Evolutionary conservation across 768 basidiomycete genomes (phyloP).

Genomic region (Mycena floridula): DNA sequence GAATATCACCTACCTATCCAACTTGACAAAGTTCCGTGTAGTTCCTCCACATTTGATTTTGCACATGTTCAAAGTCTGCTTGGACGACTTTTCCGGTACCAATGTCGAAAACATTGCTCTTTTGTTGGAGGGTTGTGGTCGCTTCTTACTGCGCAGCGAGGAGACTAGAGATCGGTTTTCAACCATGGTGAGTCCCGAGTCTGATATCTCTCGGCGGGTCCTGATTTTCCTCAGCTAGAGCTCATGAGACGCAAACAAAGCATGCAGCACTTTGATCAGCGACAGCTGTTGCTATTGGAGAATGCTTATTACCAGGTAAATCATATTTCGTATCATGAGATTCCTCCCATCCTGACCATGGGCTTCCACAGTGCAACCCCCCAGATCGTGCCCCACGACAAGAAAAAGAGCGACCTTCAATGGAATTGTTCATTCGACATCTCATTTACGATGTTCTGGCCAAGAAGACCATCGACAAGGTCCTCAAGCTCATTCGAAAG

Average conservation of each 20-base stretch:
- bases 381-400: constrained; percentile 86
- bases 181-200: constrained; percentile 60
- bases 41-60: constrained; percentile 89
- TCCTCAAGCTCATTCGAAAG: constrained; percentile 87
- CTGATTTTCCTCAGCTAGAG: constrained; percentile 70
- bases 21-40: constrained; percentile 92
- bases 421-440: constrained; percentile 93
- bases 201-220: not conserved
- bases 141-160: constrained; percentile 84
- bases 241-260: constrained; percentile 93
- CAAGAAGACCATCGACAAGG: constrained; percentile 94
- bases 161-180: constrained; percentile 83
- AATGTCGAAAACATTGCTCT: constrained; percentile 94
- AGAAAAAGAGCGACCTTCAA: constrained; percentile 77
- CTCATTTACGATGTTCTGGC: constrained; percentile 90
- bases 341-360: not conserved
- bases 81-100: constrained; percentile 89
- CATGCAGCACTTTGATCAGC: constrained; percentile 87
- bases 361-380: constrained; percentile 83
- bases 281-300: constrained; percentile 84
- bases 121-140: constrained; percentile 88
- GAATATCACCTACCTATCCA: constrained; percentile 87
- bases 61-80: constrained; percentile 94
- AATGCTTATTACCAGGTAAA: constrained; percentile 96
- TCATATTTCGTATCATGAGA: not conserved